These are phyloP conservation scores for Microbotryum intermedium DNA, from an alignment of 1,284 basidiomycete genomes.

Conservation along the genomic window DNA sequence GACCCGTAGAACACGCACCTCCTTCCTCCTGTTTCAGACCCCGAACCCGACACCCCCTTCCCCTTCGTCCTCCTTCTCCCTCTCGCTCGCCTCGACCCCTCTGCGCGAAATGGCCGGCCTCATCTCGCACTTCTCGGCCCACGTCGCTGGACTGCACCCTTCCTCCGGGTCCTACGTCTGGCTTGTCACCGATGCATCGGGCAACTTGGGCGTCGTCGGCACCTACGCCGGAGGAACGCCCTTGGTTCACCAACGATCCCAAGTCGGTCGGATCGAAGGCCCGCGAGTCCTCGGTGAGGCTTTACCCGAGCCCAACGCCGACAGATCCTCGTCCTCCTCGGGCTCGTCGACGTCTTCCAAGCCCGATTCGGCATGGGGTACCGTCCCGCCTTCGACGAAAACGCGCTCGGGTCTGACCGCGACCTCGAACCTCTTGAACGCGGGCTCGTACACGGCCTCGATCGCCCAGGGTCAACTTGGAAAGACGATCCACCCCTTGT, in stretches of 20 bases:
- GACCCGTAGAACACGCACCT: too few relatives aligned
- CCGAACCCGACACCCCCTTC: slow-evolving; percentile 6
- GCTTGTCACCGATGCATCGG: slow-evolving; percentile 63
- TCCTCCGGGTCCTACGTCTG: slow-evolving; percentile 69
- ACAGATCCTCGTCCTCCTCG: slow-evolving; percentile 12
- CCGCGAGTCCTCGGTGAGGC: neutral
- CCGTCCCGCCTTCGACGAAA: slow-evolving; percentile 1
- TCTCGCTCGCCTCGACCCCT: slow-evolving; percentile 5
- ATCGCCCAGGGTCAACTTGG: slow-evolving; percentile 1
- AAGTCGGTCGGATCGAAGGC: slow-evolving; percentile 20
- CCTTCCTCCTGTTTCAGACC: slow-evolving; percentile 1
- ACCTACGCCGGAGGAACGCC: slow-evolving; percentile 87
- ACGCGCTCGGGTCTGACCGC: neutral
- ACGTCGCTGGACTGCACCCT: slow-evolving; percentile 66
- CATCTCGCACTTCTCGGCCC: slow-evolving; percentile 66
- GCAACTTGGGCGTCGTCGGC: slow-evolving; percentile 60
- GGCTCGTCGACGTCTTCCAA: slow-evolving; percentile 13
- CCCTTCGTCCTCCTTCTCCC: slow-evolving; percentile 9
- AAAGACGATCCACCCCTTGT: slow-evolving; percentile 56
- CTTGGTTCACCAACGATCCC: slow-evolving; percentile 51
- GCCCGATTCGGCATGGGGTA: slow-evolving; percentile 4
- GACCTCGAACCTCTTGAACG: neutral
- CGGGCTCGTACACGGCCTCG: neutral
- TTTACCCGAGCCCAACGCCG: neutral
- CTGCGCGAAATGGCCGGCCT: slow-evolving; percentile 59